Base-by-base conservation (phyloP, 352 stramenopile genomes). In the Phytophthora multivora region DNA sequence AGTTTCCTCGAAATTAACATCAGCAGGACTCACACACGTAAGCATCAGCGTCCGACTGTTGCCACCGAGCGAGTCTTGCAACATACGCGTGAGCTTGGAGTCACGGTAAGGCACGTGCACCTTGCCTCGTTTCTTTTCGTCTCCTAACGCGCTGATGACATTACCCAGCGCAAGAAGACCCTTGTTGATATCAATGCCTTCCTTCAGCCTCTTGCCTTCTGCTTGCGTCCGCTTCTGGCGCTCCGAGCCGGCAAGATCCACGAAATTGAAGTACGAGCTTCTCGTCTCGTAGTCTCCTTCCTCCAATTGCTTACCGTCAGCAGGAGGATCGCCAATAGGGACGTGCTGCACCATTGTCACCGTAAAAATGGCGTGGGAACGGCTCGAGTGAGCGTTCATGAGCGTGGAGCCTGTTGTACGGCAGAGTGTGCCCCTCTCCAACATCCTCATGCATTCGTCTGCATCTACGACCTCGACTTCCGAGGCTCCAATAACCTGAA, bases 111-210 rank as follows among this genome's bases (percentile, higher is more conserved):
- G 95, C 5, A 98, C 87, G 59, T 98, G 96, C 5, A 97, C 87
- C 69, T 86, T 79, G 75, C 93, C 83, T 79, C 93, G 68, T 57
- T 96, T 96, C 45, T 90, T 90, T 41, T 96, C 84, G 41, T 98
- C 93, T 16, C 92, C 95, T 7, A 99, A 75, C 8, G 96, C 95
- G 62, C 97, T 98, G 59, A 99, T 99, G 25, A 99, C 97, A 66
- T 99, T 99, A 3, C 97, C 97, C 15, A 99, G 84, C 8, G 95
- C 96, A 13, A 99, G 79, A 18, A 99, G 81, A 3, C 97, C 97
- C 72, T 98, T 97, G 81, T 99, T 99, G 74, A 99, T 99, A 65
- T 98, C 90, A 41, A 99, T 98, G 28, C 95, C 96, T 83, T 99
- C 96, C 57, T 92, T 97, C 51, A 98, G 71, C 1, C 97, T 82